Conservation (phyloP, 257 asterid genomes). For the Lavandula angustifolia region DNA sequence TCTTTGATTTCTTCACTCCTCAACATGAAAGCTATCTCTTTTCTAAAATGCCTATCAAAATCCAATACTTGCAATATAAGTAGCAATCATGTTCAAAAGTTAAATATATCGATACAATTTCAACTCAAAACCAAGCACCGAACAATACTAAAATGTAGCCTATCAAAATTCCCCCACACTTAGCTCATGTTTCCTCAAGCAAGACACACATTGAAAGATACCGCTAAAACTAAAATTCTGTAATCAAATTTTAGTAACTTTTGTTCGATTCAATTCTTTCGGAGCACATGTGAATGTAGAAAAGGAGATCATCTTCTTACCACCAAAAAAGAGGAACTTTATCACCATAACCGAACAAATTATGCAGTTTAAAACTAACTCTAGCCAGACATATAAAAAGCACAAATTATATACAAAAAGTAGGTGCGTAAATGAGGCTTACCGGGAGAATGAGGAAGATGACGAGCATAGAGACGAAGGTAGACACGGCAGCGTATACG, state of each 20-base stretch:
- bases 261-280: slow-evolving; percentile 15
- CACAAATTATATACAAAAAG: not conserved
- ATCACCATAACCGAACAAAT: not conserved
- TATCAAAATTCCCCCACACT: too few relatives aligned
- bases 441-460: slow-evolving; percentile 75
- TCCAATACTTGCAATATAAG: too few relatives aligned
- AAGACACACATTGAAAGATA: not conserved
- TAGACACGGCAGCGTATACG: slow-evolving; percentile 73
- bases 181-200: too few relatives aligned
- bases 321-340: not conserved
- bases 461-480: slow-evolving; percentile 59
- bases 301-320: too few relatives aligned
- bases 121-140: too few relatives aligned
- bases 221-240: not conserved
- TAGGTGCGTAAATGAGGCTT: slow-evolving; percentile 26
- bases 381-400: slow-evolving; percentile 1
- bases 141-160: too few relatives aligned
- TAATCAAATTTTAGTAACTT: not conserved
- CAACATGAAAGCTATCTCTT: too few relatives aligned
- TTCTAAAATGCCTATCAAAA: too few relatives aligned
- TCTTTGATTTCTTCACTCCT: too few relatives aligned
- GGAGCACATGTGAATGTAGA: not conserved
- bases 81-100: too few relatives aligned
- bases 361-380: not conserved
- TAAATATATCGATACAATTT: too few relatives aligned